Base-by-base conservation (phyloP, 257 asterid genomes). In the Petrea volubilis region DNA sequence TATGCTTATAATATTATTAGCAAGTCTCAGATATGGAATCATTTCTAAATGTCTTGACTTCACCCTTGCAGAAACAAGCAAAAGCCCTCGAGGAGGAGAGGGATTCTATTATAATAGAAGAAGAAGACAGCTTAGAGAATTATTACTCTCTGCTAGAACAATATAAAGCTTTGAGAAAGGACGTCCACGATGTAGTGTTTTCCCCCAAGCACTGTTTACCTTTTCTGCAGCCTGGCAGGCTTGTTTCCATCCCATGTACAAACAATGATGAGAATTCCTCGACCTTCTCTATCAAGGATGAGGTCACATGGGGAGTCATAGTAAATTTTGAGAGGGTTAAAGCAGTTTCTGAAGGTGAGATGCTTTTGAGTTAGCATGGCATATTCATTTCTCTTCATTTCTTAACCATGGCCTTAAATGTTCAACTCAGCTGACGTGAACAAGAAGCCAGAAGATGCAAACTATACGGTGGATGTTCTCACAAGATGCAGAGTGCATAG, bases 201-300 rank as follows among this genome's bases (percentile, higher is more conserved):
- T 84, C 96, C 76, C 96, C 98, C 33, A 91, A 88, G 76, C 70
- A 90, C 65, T 91, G 97, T 79, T 85, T 95, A 73, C 98, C 97
- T 28, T 95, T 90, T 81, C 80, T 95, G 76, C 97, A 95, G 86
- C 98, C 98, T 51, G 98, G 97, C 69, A 82, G 99, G 85, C 96
- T 95, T 68, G 89, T 88, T 41, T 81, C 88, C 36, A 28, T 95
- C 65, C 90, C 78, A 70, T 88, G 96, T 68, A 72, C 90, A 24
- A 84, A 79, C 78, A 61, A 50, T 60, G 89, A 78, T 47, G 93
- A 84, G 58, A 76, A 70, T 73, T 77, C 73, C 36, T 84, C 91
- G 20, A 82, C 90, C 44, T 84, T 91, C 80, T 87, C 96, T 52
- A 64, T 82, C 62, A 85, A 85, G 74, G 96, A 94, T 29, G 92